Conservation (phyloP, 2,329 filamentous ascomycete species). For the Blastomyces silverae region DNA sequence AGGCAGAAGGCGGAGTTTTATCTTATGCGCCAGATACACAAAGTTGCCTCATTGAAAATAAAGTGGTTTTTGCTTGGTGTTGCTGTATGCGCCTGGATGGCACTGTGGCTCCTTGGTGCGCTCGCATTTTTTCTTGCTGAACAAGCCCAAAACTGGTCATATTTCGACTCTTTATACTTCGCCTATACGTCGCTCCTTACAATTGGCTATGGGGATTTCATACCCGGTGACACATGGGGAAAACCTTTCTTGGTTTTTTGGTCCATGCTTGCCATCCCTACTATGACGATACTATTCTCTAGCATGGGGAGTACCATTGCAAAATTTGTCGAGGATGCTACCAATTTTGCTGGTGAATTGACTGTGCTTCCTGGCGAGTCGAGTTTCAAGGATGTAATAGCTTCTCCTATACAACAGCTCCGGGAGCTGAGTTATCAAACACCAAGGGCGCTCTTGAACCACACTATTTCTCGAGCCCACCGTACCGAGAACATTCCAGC, state of each 20-base stretch:
- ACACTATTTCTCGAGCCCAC: background rate
- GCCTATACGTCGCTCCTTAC: constrained; percentile 36
- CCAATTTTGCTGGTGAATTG: constrained; percentile 49
- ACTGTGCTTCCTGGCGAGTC: constrained; percentile 50
- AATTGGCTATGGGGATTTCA: constrained; percentile 38
- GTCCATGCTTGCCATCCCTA: constrained; percentile 37
- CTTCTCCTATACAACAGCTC: constrained; percentile 21
- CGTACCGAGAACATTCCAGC: background rate
- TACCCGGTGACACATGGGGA: constrained; percentile 30
- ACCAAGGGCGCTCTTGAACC: constrained; percentile 20
- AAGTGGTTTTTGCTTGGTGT: constrained; percentile 39
- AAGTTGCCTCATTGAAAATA: constrained; percentile 36
- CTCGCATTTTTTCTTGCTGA: constrained; percentile 35
- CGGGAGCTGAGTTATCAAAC: constrained; percentile 25
- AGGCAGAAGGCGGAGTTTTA: constrained; percentile 36
- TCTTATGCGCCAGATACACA: constrained; percentile 44
- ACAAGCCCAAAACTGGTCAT: constrained; percentile 30
- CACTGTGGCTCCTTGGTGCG: constrained; percentile 41
- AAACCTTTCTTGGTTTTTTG: constrained; percentile 39
- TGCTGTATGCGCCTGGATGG: constrained; percentile 36
- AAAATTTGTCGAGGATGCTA: constrained; percentile 49
- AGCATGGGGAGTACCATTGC: constrained; percentile 40
- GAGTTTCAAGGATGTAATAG: constrained; percentile 25
- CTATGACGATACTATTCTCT: constrained; percentile 38
- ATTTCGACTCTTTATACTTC: constrained; percentile 37